Base-by-base conservation (phyloP, 352 stramenopile genomes). In the Phytophthora cactorum region DNA sequence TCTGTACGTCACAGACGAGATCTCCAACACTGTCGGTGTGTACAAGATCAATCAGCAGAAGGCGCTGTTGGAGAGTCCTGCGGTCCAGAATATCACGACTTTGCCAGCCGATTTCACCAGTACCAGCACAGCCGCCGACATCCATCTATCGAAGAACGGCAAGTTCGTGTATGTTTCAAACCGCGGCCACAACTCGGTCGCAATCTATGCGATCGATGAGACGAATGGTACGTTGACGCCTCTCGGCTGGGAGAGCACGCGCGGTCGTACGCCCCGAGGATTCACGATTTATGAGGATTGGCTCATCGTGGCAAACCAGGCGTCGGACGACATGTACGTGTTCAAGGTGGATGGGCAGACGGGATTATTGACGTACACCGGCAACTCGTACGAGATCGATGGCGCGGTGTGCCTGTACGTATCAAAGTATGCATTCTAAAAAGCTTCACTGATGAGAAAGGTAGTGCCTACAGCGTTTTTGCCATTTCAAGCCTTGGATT, bases 81-180 rank as follows among this genome's bases (percentile, higher is more conserved):
- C 81, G 5, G 27, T 77, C 1, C 81, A 90, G 49, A 63, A 68
- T 3, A 79, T 87, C 56, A 79, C 81, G 45, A 89, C 78, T 12
- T 45, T 90, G 25, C 77, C 81, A 5, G 17, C 32, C 0, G 63
- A 53, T 25, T 82, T 75, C 28, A 74, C 39, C 5, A 71, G 64
- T 32, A 57, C 47, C 8, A 74, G 53, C 9, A 65, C 62, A 27
- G 60, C 50, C 49, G 74, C 81, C 1, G 81, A 84, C 31, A 74
- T 89, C 57, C 69, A 88, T 34, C 64, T 83, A 11, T 84, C 78
- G 7, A 62, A 49, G 7, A 69, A 72, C 52, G 78, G 76, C 31
- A 73, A 76, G 15, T 90, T 84, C 36, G 31, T 90, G 11, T 90
- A 86, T 68, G 58, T 70, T n/a, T 88, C 81, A n/a, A 90, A 87